Base-by-base conservation (phyloP, 2,329 filamentous ascomycete genomes). In the Fusarium tuaranense region DNA sequence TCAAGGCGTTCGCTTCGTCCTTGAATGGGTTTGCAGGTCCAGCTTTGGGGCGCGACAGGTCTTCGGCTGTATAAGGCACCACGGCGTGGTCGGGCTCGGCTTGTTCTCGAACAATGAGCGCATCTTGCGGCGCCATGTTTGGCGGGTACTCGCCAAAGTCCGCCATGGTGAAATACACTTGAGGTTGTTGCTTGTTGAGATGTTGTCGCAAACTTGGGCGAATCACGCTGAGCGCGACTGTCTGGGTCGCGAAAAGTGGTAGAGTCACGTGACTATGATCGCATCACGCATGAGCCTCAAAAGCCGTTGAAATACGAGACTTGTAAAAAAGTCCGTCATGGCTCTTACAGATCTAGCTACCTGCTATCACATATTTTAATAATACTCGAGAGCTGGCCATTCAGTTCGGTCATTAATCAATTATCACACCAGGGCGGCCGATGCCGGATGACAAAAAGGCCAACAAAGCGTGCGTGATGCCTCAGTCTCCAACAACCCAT, bases 1-100 rank as follows among this genome's bases (percentile, higher is more conserved):
- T 96, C 69, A 91, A 81, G 2, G 84, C 83, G 59, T 86, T 89
- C 22, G 87, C 83, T 32, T 91, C 88, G 75, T 92, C 87, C 80
- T 91, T 92, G 83, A 94, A 96, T 1, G 94, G 94, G 79, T 96
- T 96, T 27, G 88, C 84, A 39, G 94, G 94, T 0, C 94, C 94
- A 69, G 92, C 83, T 10, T 86, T 84, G 1, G 92, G 90, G 68
- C 91, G 89, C 57, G 90, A 88, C 46, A 96, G 86, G 78, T 94
- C 92, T 76, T 94, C 91, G 76, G 92, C 93, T n/a, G 92, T 92
- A 80, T 92, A 92, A 34, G 87, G 86, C 9, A 90, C 88, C 27
- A 92, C 88, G 22, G 88, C 89, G 78, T 92, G 91, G 70, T 91
- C 87, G 38, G 88, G 86, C 64, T 84, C 84, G 41, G 88, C 85